Evolutionary conservation across 2,329 filamentous ascomycete species (phyloP), one percentile per base, ranked within the genome.

Genomic region (Fusarium nanum): DNA sequence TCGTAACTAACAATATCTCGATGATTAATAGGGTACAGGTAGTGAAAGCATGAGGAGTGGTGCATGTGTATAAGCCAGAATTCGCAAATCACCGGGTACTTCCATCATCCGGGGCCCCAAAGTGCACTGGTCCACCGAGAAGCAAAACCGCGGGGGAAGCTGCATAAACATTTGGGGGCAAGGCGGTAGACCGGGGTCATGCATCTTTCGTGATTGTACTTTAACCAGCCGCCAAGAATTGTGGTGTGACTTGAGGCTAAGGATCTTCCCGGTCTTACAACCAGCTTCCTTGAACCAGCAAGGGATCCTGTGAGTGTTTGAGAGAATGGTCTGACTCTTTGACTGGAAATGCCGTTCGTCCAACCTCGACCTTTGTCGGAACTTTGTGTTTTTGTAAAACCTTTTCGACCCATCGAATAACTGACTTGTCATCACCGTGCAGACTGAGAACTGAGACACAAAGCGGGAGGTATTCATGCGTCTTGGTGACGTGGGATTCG

Each of bases 401-500:
- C 32, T 74, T 67, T 49, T 78, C 67, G 25, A 79, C 70, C 9
- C 78, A 57, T 41, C 76, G 67, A 25, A 80, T 58, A 20, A 77
- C 57, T 32, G 62, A 66, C 3, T 73, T 20, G 18, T 78, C 78
- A 42, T 76, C 72, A 6, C 75, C 76, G 9, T 49, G 63, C 7
- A 73, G 44, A 3, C 78, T 77, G 22, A 80, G 60, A 11, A 81
- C 30, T 25, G 78, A 77, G 30, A 74, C 72, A 18, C 74, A 78
- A 6, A 81, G 60, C 4, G 79, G 74, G 3, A 68, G 68, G 13
- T 78, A 77, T 41, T 81, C 79, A 7, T 52, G 69, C 40, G 45
- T 64, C 1, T 64, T 72, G 22, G 73, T 79, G 34, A 80, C 67
- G 4, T 62, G 68, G 14, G 78, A 80, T 18, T 75, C 42, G 34